Evolutionary conservation across 257 asterid species (phyloP), one percentile per base, ranked within the genome.

Genomic region (Nicotiana tomentosiformis): DNA sequence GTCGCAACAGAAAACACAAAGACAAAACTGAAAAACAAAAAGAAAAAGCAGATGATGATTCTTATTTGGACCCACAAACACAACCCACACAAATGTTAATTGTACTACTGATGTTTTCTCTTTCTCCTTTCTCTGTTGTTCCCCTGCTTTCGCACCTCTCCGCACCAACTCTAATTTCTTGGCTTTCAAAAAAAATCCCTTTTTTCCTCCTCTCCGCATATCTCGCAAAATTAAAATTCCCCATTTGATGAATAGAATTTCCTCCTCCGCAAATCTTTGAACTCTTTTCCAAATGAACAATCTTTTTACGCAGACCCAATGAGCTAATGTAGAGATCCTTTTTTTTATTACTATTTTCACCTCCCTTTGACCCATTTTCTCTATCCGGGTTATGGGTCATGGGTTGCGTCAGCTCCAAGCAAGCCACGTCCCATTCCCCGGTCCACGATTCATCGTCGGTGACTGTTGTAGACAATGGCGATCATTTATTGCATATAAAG

Each of bases 401-500:
- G 99, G 99, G 99, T 90, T 95, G 99, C 77, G 88, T 92, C 67
- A 93, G 95, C 91, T 95, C 97, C 85, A 95, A 91, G 89, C 90
- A 93, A 55, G 90, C 90, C 0, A 77, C 89, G 87, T 72, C 92
- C 5, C 84, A 64, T 64, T 62, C 65, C 82, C 78, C 84, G 78
- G 77, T 84, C 84, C 66, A 88, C 18, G 78, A 74, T 74, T 83
- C 35, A 62, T 86, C 12, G 43, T 82, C 57, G 65, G 82, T 37
- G 80, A 85, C 5, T 23, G 30, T 20, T 35, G 72, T 55, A 77
- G 81, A 65, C 60, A 82, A 81, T 83, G 62, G 26, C 57, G 87
- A 10, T 65, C 89, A 87, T 37, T 20, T 84, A 55, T 49, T 84
- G 82, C 89, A 84, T 23, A 85, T 82, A 11, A 87, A 70, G 0